Evolutionary conservation across 2,329 filamentous ascomycete species (phyloP).

Genomic region (Fusarium sp.): DNA sequence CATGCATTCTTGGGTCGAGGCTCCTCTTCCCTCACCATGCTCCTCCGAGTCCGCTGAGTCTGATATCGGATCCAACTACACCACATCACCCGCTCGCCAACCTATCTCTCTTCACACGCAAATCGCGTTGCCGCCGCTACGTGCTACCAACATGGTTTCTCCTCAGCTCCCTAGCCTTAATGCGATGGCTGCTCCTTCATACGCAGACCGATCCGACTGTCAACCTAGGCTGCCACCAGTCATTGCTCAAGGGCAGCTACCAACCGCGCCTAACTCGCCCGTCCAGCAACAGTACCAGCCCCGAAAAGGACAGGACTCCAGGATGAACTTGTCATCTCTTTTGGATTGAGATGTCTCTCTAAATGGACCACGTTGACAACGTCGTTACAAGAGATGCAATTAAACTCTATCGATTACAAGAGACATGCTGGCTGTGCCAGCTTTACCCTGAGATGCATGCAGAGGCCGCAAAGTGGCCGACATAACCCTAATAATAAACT

Average conservation of each 20-base stretch:
- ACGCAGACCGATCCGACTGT: conserved; percentile 19
- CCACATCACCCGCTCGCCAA: conserved; percentile 67
- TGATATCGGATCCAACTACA: conserved; percentile 75
- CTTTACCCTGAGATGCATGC: neutral
- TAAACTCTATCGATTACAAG: neutral
- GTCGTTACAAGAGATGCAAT: neutral
- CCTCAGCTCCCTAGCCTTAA: conserved; percentile 53
- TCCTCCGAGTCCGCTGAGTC: conserved; percentile 71
- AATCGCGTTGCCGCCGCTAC: conserved; percentile 60
- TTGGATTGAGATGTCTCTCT: conserved; percentile 22
- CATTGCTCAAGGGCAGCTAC: conserved; percentile 44
- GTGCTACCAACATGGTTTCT: conserved; percentile 22
- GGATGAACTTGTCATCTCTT: conserved; percentile 48
- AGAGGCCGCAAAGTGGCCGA: neutral
- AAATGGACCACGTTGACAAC: neutral
- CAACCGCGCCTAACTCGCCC: conserved; percentile 51
- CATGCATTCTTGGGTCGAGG: conserved; percentile 48
- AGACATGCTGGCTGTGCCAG: neutral
- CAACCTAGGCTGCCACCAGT: conserved; percentile 35
- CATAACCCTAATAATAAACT: neutral
- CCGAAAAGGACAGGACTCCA: conserved; percentile 40
- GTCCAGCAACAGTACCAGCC: conserved; percentile 38
- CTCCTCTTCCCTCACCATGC: conserved; percentile 57
- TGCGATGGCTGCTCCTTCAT: conserved; percentile 28
- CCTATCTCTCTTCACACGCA: conserved; percentile 57